Evolutionary conservation across 306 rosid genomes (phyloP), one percentile per base, ranked within the genome.

Genomic region (Cicer pinnatifidum): DNA sequence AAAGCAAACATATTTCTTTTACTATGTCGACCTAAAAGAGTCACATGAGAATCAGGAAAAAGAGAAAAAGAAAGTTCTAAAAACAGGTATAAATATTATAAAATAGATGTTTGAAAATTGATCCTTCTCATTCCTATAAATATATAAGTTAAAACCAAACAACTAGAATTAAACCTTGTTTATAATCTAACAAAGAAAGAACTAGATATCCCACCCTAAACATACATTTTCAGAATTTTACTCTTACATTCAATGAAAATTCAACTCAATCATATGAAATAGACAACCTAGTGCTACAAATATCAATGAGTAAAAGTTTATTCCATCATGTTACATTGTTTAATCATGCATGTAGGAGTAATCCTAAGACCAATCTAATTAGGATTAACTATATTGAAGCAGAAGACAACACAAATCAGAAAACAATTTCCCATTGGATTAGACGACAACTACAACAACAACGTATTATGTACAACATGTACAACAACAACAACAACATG

Each of bases 161-260:
- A 17, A 17, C 19, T 17, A 17, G 19, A 17, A 17, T 17, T 17
- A 39, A 20, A 54, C 44, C 33, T 11, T 11, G 76, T 41, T 6
- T 46, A 57, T 43, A 58, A 68, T 33, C 28, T 50, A 37, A 8
- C 35, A 47, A 58, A n/a, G 38, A 15, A 64, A 2, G 11, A 67
- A 43, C 56, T 43, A 7, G 9, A 37, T 33, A 28, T 28, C 9
- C 40, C 8, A 5, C 28, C 2, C 40, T 38, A 7, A 54, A 40
- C 33, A 71, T 35, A 47, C 71, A 73, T 17, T 37, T 33, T 11
- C 11, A 56, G 8, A 57, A 57, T 40, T 23, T 57, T 57, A 59
- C 28, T 17, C 16, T 59, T 38, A 6, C 15, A 62, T 10, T 13
- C 5, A 4, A 33, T 37, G 6, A 11, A 46, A 47, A 11, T 61